phyloP scores from a whole-genome alignment of 2,329 filamentous ascomycete species.

The Penicillium janthinellum region DNA sequence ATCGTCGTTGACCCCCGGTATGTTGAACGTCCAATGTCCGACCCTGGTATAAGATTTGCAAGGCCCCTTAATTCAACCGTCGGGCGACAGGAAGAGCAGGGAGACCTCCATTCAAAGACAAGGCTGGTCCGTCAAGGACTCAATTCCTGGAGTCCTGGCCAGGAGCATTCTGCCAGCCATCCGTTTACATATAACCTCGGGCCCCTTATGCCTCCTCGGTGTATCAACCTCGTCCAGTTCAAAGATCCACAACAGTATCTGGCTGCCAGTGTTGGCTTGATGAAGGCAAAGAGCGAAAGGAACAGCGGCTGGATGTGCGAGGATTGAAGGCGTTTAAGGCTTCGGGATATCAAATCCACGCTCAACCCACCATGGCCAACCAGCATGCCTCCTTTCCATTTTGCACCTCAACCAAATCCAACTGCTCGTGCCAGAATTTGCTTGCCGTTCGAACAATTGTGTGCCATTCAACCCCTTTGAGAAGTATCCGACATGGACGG shows the following conservation, averaged over 20 bases:
- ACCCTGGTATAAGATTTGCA: conserved; percentile 16
- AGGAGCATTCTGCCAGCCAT: conserved; percentile 16
- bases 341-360: not conserved
- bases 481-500: not conserved
- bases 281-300: not conserved
- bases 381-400: not conserved
- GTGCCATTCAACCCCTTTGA: not conserved
- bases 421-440: not conserved
- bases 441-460: not conserved
- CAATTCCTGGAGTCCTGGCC: conserved; percentile 6
- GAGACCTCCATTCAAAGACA: conserved; percentile 14
- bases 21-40: conserved; percentile 14
- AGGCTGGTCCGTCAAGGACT: conserved; percentile 4
- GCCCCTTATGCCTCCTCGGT: conserved; percentile 1
- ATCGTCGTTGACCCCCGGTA: conserved; percentile 12
- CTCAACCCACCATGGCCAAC: not conserved
- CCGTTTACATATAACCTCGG: conserved; percentile 15
- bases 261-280: not conserved
- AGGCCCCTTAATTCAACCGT: conserved; percentile 18
- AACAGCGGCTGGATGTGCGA: not conserved
- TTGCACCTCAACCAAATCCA: not conserved
- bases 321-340: not conserved
- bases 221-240: not conserved
- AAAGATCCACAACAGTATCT: not conserved
- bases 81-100: conserved; percentile 5